Evolutionary conservation across 2,329 filamentous ascomycete genomes (phyloP).

Genomic region (Xylariaceae sp.): DNA sequence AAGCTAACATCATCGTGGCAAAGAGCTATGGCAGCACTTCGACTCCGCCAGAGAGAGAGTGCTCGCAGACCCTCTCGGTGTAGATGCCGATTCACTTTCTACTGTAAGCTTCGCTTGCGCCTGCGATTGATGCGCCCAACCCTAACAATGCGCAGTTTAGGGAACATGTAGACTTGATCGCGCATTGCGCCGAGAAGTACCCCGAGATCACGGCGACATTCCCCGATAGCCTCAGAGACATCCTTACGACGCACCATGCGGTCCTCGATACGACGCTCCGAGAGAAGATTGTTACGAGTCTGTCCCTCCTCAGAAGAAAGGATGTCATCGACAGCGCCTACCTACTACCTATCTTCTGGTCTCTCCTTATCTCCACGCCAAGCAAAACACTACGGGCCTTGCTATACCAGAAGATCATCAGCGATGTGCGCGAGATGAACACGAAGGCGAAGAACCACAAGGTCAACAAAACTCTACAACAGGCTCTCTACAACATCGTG

Average conservation of each 20-base stretch:
- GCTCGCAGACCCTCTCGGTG: constrained; percentile 71
- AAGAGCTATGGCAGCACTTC: constrained; percentile 89
- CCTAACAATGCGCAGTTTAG: constrained; percentile 48
- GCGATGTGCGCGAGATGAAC: constrained; percentile 84
- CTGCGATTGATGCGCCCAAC: not conserved
- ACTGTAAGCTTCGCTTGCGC: constrained; percentile 38
- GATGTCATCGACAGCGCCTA: constrained; percentile 81
- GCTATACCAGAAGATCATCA: constrained; percentile 80
- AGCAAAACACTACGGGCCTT: constrained; percentile 83
- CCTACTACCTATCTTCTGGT: constrained; percentile 87
- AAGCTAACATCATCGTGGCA: constrained; percentile 42
- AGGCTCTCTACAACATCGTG: constrained; percentile 85
- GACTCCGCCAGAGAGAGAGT: constrained; percentile 88
- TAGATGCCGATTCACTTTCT: constrained; percentile 71
- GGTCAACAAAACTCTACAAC: constrained; percentile 89
- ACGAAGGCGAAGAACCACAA: constrained; percentile 84
- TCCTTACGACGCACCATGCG: constrained; percentile 77
- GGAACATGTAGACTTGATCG: constrained; percentile 88
- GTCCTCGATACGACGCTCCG: constrained; percentile 76
- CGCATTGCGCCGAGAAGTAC: constrained; percentile 92
- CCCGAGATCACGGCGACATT: constrained; percentile 73
- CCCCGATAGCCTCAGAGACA: constrained; percentile 71
- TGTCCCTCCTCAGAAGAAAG: constrained; percentile 84
- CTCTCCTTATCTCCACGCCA: constrained; percentile 83
- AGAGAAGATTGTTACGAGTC: constrained; percentile 88